Percentiles rank a stretch among this genome's conserved stretches.
Conservation (phyloP, 352 stramenopile genomes). For the Phytophthora ohioensis region DNA sequence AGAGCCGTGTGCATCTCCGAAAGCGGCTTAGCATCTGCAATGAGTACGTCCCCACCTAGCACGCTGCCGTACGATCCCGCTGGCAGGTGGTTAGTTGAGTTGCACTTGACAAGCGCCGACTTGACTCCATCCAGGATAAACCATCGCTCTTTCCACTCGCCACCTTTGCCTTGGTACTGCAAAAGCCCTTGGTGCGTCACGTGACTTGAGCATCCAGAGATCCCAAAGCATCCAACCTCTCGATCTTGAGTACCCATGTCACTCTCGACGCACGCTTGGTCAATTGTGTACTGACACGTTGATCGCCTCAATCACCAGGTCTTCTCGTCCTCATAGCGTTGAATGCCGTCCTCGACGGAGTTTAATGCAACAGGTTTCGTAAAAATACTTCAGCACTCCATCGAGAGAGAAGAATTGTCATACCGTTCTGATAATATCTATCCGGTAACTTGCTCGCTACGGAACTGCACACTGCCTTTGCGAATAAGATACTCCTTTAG, state of each 20-base stretch:
- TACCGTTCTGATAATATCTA: slow-evolving; percentile 29
- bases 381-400: slow-evolving; percentile 32
- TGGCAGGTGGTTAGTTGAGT: slow-evolving; percentile 36
- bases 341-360: slow-evolving; percentile 26
- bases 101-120: slow-evolving; percentile 62
- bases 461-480: slow-evolving; percentile 43
- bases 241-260: slow-evolving; percentile 24
- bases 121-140: slow-evolving; percentile 65
- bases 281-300: slow-evolving; percentile 2
- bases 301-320: background rate
- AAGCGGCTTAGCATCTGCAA: slow-evolving; percentile 40
- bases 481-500: slow-evolving; percentile 53
- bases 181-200: slow-evolving; percentile 59
- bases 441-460: slow-evolving; percentile 6
- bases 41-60: slow-evolving; percentile 46
- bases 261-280: slow-evolving; percentile 3
- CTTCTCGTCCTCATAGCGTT: slow-evolving; percentile 25
- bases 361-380: background rate
- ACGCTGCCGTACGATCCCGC: slow-evolving; percentile 42
- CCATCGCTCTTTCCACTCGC: slow-evolving; percentile 72
- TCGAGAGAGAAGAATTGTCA: background rate
- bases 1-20: slow-evolving; percentile 15
- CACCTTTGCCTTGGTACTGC: slow-evolving; percentile 57
- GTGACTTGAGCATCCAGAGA: slow-evolving; percentile 10
- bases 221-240: slow-evolving; percentile 40